Evolutionary conservation across 768 basidiomycete species (phyloP).

Genomic region (Kwoniella sp.): DNA sequence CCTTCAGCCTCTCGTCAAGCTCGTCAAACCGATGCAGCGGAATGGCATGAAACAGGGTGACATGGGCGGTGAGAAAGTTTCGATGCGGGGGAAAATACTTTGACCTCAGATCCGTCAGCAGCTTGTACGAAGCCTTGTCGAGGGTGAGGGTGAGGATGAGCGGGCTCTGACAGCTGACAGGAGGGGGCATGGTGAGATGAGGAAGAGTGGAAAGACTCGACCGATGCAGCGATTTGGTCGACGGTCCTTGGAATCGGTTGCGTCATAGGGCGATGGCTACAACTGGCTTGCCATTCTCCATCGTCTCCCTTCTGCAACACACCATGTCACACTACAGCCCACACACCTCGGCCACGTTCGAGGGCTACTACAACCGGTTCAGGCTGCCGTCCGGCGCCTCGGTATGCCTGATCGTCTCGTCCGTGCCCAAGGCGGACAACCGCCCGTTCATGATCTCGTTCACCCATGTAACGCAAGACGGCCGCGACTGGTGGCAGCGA

Average conservation of each 20-base stretch:
- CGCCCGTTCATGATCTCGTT: conserved; percentile 25
- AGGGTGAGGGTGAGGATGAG: conserved; percentile 34
- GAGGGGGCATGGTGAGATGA: background rate
- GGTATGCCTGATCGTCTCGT: conserved; percentile 32
- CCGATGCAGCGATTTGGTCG: background rate
- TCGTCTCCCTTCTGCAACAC: background rate
- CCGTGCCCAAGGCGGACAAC: conserved; percentile 19
- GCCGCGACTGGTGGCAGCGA: conserved; percentile 10
- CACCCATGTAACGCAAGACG: conserved; percentile 20
- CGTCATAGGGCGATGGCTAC: conserved; percentile 6
- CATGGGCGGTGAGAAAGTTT: conserved; percentile 34
- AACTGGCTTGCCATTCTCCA: background rate
- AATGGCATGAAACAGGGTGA: conserved; percentile 41
- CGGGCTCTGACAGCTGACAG: conserved; percentile 10
- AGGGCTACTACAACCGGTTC: conserved; percentile 36
- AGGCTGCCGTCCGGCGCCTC: conserved; percentile 33
- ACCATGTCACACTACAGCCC: conserved; percentile 25
- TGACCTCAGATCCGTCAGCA: conserved; percentile 29
- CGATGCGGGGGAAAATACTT: conserved; percentile 37
- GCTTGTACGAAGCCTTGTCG: conserved; percentile 23
- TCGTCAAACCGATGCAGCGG: conserved; percentile 25
- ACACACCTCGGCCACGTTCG: conserved; percentile 24
- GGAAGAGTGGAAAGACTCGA: no score
- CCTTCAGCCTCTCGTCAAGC: conserved; percentile 20
- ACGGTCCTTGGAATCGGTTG: conserved; percentile 10